A percentile compares a stretch with the other conserved stretches of the same genome.
Evolutionary conservation across 2,329 filamentous ascomycete genomes (phyloP).

Genomic region (Colletotrichum tofieldiae): DNA sequence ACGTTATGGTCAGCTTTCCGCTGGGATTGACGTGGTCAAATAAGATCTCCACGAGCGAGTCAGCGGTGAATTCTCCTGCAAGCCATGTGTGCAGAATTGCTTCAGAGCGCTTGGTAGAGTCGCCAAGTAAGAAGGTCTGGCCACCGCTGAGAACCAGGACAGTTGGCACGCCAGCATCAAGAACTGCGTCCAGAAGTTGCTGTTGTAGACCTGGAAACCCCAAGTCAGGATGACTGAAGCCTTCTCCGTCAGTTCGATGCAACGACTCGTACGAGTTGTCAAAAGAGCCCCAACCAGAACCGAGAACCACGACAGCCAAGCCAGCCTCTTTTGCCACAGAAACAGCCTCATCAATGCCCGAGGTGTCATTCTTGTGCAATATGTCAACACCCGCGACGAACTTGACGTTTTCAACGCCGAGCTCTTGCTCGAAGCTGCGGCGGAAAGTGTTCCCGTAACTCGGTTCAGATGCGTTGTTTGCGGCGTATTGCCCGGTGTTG

Average conservation of each 20-base stretch:
- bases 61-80: conserved; percentile 76
- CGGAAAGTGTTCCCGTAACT: conserved; percentile 45
- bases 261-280: conserved; percentile 41
- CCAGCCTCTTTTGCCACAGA: conserved; percentile 49
- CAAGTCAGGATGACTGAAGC: conserved; percentile 51
- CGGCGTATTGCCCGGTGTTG: conserved; percentile 45
- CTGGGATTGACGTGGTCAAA: conserved; percentile 74
- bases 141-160: conserved; percentile 51
- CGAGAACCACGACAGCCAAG: conserved; percentile 51
- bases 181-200: conserved; percentile 52
- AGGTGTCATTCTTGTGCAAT: conserved; percentile 42
- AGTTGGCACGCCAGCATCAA: conserved; percentile 51
- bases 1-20: conserved; percentile 58
- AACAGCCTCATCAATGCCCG: conserved; percentile 46
- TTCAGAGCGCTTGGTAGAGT: conserved; percentile 57
- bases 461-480: conserved; percentile 44
- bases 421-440: conserved; percentile 41
- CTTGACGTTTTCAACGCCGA: conserved; percentile 46
- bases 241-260: conserved; percentile 54
- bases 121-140: conserved; percentile 51
- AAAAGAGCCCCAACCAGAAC: conserved; percentile 48
- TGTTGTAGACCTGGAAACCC: conserved; percentile 53
- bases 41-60: conserved; percentile 73
- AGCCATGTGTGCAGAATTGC: conserved; percentile 75
- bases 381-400: conserved; percentile 43